phyloP scores from a whole-genome alignment of 176 grass and related monocot species.

The Raddia distichophylla region DNA sequence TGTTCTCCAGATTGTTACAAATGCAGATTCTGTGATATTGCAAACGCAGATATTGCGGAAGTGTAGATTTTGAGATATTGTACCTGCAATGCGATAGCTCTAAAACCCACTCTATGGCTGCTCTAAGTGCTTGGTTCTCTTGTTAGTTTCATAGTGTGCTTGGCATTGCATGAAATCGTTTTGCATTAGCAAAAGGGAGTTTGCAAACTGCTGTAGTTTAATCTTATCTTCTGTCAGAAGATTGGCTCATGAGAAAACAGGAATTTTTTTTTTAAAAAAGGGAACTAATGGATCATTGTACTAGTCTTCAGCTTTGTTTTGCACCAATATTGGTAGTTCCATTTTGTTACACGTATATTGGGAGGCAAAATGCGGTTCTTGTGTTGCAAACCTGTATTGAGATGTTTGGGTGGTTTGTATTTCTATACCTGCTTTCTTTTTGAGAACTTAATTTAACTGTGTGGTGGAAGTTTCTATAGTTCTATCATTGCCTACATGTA shows the following conservation, averaged over 20 bases:
- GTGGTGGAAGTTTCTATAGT: neutral
- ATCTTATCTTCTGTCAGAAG: neutral
- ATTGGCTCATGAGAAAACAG: neutral
- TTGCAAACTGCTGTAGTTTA: neutral
- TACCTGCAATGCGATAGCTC: neutral
- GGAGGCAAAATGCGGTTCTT: neutral
- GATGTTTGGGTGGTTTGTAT: neutral
- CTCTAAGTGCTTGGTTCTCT: neutral
- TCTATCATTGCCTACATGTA: neutral
- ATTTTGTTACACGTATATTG: neutral
- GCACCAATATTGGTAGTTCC: neutral
- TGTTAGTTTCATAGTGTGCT: neutral
- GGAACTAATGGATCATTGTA: neutral
- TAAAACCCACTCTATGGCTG: neutral
- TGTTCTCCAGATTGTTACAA: too few species aligned
- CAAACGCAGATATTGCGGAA: too few species aligned
- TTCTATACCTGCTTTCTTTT: slow-evolving; percentile 16
- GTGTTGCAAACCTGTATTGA: slow-evolving; percentile 3
- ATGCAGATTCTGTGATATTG: too few species aligned
- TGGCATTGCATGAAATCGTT: neutral
- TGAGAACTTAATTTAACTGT: slow-evolving; percentile 12
- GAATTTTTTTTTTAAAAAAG: neutral
- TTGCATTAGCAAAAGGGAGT: slow-evolving; percentile 25
- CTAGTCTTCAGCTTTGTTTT: slow-evolving; percentile 8
- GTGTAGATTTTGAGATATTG: too few species aligned